Base-by-base conservation (phyloP, 2,329 filamentous ascomycete genomes). In the Curvularia spicifera region DNA sequence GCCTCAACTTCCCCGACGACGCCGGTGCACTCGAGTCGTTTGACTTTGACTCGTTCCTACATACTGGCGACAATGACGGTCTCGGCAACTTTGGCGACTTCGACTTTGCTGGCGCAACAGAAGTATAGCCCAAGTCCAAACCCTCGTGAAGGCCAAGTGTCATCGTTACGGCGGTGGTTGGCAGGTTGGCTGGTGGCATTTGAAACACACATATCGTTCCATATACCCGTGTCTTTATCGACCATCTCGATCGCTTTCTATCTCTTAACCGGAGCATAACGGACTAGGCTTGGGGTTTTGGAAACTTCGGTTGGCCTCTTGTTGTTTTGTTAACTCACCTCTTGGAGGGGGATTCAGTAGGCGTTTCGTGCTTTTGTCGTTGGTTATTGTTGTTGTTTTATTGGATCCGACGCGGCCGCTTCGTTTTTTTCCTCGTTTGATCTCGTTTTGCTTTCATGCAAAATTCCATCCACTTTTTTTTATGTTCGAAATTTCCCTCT, bases 31-130 rank as follows among this genome's bases (percentile, higher is more conserved):
- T 86, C 80, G 68, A 87, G 79, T 77, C 83, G 83, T 89, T 89
- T 71, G 86, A 89, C 73, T 89, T 89, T 71, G 87, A 89, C 70
- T 85, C 83, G 15, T 89, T 89, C 78, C 78, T 89, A 51, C 86
- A 88, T 67, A 85, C 83, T 28, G 78, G 77, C 40, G 84, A 84
- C 63, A 78, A 69, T 24, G 68, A 64, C 37, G 72, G 66, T 9
- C 75, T 80, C 40, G 74, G 75, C 47, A 71, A 71, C 35, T 50
- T 74, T 46, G 63, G 49, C 20, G 72, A 74, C 40, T 75, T 76
- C 46, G 68, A 68, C 56, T 80, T 80, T 55, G 71, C 70, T 29
- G 70, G 72, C 51, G 57, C 61, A 3, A 65, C 73, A n/a, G 75
- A 77, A 63, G 69, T 61, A 55, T 58, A 58, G 46, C 35, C 10